phyloP scores from a whole-genome alignment of 208 protist genomes.

The Trypanosomatidae sp. region DNA sequence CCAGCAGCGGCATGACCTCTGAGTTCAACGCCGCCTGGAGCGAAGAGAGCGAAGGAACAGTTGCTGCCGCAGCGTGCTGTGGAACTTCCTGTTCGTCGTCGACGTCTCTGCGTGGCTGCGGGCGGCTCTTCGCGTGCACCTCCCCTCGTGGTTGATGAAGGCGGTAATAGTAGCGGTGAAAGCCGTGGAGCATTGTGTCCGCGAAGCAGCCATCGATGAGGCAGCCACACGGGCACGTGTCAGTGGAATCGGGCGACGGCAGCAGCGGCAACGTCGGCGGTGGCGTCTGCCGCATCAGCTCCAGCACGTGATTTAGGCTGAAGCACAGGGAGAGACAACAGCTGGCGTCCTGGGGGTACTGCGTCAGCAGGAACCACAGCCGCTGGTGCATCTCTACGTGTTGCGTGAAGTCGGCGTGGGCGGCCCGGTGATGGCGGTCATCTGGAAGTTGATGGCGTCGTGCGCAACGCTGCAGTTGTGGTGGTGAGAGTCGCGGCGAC shows the following conservation, averaged over 20 bases:
- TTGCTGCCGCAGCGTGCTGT: neutral
- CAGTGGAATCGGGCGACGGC: neutral
- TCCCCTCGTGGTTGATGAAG: neutral
- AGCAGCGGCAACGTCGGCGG: conserved; percentile 7
- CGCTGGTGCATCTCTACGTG: too few relatives aligned
- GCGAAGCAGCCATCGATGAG: conserved; percentile 6
- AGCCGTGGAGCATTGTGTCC: conserved; percentile 12
- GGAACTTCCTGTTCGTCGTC: neutral
- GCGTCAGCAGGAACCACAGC: conserved; percentile 11
- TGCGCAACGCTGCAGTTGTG: too few relatives aligned
- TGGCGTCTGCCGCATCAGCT: conserved; percentile 8
- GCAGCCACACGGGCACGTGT: conserved; percentile 25
- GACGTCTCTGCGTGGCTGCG: neutral
- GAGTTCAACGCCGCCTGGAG: too few relatives aligned
- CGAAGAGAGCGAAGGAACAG: too few relatives aligned
- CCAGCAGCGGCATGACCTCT: conserved; percentile 10
- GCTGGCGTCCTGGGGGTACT: conserved; percentile 24
- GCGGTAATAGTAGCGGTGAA: conserved; percentile 17
- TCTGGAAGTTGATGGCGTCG: too few relatives aligned
- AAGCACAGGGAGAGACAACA: conserved; percentile 17
- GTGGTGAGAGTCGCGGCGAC: too few relatives aligned
- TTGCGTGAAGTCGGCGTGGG: too few relatives aligned
- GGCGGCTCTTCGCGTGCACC: neutral
- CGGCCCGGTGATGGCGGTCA: too few relatives aligned
- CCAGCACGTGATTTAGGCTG: conserved; percentile 7